A percentile compares a stretch with the other conserved stretches of the same genome.
These are phyloP conservation scores for Tarenaya hassleriana DNA, from an alignment of 345 rosid species.

Conservation along the genomic window DNA sequence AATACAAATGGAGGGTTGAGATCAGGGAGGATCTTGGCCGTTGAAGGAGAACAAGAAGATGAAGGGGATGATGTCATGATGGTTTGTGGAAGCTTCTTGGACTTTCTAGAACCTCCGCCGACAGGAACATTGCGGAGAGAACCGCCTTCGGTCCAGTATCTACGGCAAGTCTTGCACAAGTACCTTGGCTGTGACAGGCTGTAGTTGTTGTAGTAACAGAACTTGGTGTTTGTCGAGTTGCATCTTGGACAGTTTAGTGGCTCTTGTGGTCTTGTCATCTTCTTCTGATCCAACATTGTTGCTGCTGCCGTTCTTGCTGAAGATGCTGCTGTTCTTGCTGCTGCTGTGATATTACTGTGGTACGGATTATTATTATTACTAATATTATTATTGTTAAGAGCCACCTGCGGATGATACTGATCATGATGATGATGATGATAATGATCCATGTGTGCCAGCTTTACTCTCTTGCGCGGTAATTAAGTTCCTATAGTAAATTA, in stretches of 20 bases:
- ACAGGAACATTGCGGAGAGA: constrained; percentile 34
- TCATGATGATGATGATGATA: constrained; percentile 20
- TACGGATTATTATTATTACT: constrained; percentile 21
- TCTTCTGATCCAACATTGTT: constrained; percentile 25
- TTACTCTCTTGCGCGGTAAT: too few relatives aligned
- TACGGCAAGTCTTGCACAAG: constrained; percentile 30
- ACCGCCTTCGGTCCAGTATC: constrained; percentile 34
- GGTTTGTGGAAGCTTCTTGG: constrained; percentile 26
- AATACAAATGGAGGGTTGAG: constrained; percentile 29
- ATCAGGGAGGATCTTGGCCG: constrained; percentile 26
- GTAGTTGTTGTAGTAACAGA: constrained; percentile 33
- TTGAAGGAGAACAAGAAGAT: constrained; percentile 9
- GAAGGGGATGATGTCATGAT: constrained; percentile 16
- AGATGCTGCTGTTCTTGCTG: constrained; percentile 15
- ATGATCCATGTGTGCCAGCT: constrained; percentile 1
- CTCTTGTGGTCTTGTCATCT: constrained; percentile 27
- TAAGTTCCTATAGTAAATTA: too few relatives aligned
- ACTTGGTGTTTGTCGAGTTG: constrained; percentile 33
- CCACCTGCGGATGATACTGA: constrained; percentile 23
- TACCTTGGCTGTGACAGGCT: constrained; percentile 32
- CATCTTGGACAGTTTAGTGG: constrained; percentile 33
- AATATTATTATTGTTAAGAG: constrained; percentile 17
- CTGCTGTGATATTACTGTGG: constrained; percentile 15
- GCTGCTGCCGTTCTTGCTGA: constrained; percentile 17
- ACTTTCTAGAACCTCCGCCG: constrained; percentile 32